Percentiles rank a stretch among this genome's conserved stretches.
phyloP scores from a whole-genome alignment of 331 rosid species.

The Ulmus americana region DNA sequence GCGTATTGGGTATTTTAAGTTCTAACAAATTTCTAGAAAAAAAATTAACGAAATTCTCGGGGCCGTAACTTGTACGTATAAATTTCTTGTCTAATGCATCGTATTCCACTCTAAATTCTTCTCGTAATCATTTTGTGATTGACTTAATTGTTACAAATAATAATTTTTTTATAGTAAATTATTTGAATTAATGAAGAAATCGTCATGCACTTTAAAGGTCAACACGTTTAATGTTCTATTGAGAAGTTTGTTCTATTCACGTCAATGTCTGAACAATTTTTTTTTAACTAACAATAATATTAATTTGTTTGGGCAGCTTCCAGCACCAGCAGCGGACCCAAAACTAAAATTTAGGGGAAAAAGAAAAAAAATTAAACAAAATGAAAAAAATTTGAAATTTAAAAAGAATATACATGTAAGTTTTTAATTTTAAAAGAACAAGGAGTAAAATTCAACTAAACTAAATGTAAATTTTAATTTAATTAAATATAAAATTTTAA shows the following conservation, averaged over 20 bases:
- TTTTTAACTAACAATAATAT: not conserved
- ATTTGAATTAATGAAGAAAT: not conserved
- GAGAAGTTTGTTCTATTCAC: not conserved
- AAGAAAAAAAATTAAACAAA: too few relatives aligned
- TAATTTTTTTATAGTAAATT: not conserved
- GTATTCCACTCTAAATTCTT: slow-evolving; percentile 47
- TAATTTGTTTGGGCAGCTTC: not conserved
- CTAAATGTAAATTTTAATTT: too few relatives aligned
- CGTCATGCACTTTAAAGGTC: slow-evolving; percentile 14
- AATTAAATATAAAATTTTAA: too few relatives aligned
- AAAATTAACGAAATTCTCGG: slow-evolving; percentile 26
- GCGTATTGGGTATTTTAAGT: not conserved
- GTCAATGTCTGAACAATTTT: not conserved
- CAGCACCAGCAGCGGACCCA: too few relatives aligned
- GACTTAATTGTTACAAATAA: slow-evolving; percentile 27
- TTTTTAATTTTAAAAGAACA: too few relatives aligned
- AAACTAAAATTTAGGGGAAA: too few relatives aligned
- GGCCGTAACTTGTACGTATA: slow-evolving; percentile 11
- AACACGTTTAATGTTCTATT: slow-evolving; percentile 12
- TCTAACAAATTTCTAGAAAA: not conserved
- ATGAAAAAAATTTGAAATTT: too few relatives aligned
- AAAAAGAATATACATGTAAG: too few relatives aligned
- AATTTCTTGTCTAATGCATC: slow-evolving; percentile 28
- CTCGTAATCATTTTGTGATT: slow-evolving; percentile 44
- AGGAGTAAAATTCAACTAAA: too few relatives aligned